Base-by-base conservation (phyloP, 768 basidiomycete genomes). In the Trametes cinnabarina region DNA sequence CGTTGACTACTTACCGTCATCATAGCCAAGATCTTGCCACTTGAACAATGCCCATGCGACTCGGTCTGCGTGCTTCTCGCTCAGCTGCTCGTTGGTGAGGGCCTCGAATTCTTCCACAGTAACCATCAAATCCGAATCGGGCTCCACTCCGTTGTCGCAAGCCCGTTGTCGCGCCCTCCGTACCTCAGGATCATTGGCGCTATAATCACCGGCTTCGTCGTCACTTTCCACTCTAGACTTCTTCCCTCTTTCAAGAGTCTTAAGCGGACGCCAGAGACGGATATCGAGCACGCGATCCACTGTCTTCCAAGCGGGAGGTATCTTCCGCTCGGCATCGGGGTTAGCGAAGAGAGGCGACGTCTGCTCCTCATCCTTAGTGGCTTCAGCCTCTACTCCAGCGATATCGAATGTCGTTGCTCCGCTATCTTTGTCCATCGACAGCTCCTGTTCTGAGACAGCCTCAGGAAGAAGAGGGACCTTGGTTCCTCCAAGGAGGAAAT, bases 11-110 rank as follows among this genome's bases (percentile, higher is more conserved):
- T 51, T 56, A 92, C 95, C 86, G 77, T 94, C 89, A 20, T 96
- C 90, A 60, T 98, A 97, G n/a, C 89, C 86, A 25, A 98, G 77
- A 61, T 94, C 94, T 42, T 85, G 79, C 96, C 96, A 98, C 71
- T 98, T 99, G 63, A 93, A 78, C 69, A 94, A 94, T 12, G 82
- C 84, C 87, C 90, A 94, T 19, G 85, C 77, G 32, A 96, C 83
- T 48, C 81, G 71, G 37, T 82, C 75, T 26, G 86, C 79, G 64
- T 88, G 78, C 4, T 82, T 72, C 28, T 72, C 66, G 10, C 68
- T 67, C 6, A 92, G 72, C 3, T 67, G 66, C n/a, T 69, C 51
- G 34, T 76, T 70, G 51, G 71, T 76, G 19, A 76, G 68, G 37
- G 65, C 57, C 70, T 87, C 81, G 82, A 85, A 91, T 22, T 86